Conservation (phyloP, 2,329 filamentous ascomycete genomes). For the Calcarisporium arbuscula region DNA sequence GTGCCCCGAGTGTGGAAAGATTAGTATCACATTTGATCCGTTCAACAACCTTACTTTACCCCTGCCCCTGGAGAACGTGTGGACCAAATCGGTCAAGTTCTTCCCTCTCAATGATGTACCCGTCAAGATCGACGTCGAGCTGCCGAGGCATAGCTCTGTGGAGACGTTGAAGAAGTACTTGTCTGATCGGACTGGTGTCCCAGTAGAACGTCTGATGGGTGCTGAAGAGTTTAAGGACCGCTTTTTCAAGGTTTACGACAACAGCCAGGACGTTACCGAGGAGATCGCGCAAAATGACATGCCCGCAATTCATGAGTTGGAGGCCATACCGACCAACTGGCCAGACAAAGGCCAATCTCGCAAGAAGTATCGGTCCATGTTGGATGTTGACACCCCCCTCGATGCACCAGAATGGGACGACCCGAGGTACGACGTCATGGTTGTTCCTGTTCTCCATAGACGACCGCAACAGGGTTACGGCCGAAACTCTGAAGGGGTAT, state of each 20-base stretch:
- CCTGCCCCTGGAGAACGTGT: slow-evolving; percentile 78
- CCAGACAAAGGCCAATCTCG: slow-evolving; percentile 45
- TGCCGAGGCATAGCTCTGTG: slow-evolving; percentile 69
- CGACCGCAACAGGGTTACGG: slow-evolving; percentile 26
- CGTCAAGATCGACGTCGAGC: slow-evolving; percentile 68
- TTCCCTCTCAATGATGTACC: slow-evolving; percentile 69
- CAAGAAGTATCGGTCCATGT: slow-evolving; percentile 44
- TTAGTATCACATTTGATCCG: slow-evolving; percentile 97
- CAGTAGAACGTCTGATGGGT: slow-evolving; percentile 61
- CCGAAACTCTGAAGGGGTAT: slow-evolving; percentile 22
- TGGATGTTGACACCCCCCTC: slow-evolving; percentile 36
- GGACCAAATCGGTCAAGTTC: slow-evolving; percentile 68
- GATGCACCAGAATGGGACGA: slow-evolving; percentile 51
- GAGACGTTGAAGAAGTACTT: slow-evolving; percentile 63
- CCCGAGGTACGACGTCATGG: slow-evolving; percentile 55
- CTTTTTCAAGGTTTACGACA: slow-evolving; percentile 82
- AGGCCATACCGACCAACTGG: slow-evolving; percentile 72
- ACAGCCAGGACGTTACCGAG: slow-evolving; percentile 61
- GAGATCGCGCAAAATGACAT: slow-evolving; percentile 62
- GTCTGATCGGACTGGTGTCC: slow-evolving; percentile 60
- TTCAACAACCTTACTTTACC: slow-evolving; percentile 93
- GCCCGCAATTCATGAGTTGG: slow-evolving; percentile 69
- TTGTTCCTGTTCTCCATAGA: slow-evolving; percentile 67
- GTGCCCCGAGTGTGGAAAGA: slow-evolving; percentile 84
- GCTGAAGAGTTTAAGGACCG: slow-evolving; percentile 77